A percentile compares a stretch with the other conserved stretches of the same genome.
These are phyloP conservation scores for Xylaria sp. DNA, from an alignment of 2,329 filamentous ascomycete genomes.

Conservation along the genomic window DNA sequence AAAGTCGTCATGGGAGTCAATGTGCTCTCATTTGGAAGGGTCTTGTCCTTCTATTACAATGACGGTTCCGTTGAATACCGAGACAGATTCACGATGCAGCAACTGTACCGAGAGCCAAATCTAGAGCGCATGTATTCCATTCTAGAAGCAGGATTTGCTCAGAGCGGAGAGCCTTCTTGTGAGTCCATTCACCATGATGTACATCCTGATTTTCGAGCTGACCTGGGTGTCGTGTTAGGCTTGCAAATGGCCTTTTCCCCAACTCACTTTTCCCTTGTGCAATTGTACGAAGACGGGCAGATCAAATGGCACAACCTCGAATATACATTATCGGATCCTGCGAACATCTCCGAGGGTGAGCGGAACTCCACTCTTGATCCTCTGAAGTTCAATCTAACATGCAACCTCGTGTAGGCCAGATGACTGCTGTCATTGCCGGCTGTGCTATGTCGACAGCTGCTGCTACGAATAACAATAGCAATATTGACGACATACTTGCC, in stretches of 20 bases:
- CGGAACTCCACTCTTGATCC: not conserved
- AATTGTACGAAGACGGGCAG: constrained; percentile 54
- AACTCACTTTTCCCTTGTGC: constrained; percentile 53
- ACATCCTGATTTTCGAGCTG: constrained; percentile 2
- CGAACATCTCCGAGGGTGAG: constrained; percentile 46
- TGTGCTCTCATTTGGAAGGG: constrained; percentile 63
- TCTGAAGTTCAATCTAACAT: not conserved
- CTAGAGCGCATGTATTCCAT: constrained; percentile 62
- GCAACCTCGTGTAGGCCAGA: constrained; percentile 39
- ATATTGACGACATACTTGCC: constrained; percentile 68
- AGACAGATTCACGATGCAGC: constrained; percentile 66
- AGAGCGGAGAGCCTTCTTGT: constrained; percentile 61
- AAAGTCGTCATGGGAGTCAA: constrained; percentile 67
- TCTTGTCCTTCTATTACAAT: constrained; percentile 67
- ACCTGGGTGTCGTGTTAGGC: constrained; percentile 34
- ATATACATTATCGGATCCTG: constrained; percentile 45
- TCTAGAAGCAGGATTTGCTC: constrained; percentile 72
- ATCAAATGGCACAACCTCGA: constrained; percentile 54
- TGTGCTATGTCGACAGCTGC: constrained; percentile 50
- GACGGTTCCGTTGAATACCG: constrained; percentile 79
- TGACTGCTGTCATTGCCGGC: constrained; percentile 55
- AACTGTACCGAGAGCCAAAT: constrained; percentile 60
- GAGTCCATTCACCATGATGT: constrained; percentile 26
- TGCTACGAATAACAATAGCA: constrained; percentile 41
- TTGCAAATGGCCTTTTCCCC: constrained; percentile 58